These are phyloP conservation scores for Corynespora cassiicola DNA, from an alignment of 2,329 filamentous ascomycete genomes.

Conservation along the genomic window DNA sequence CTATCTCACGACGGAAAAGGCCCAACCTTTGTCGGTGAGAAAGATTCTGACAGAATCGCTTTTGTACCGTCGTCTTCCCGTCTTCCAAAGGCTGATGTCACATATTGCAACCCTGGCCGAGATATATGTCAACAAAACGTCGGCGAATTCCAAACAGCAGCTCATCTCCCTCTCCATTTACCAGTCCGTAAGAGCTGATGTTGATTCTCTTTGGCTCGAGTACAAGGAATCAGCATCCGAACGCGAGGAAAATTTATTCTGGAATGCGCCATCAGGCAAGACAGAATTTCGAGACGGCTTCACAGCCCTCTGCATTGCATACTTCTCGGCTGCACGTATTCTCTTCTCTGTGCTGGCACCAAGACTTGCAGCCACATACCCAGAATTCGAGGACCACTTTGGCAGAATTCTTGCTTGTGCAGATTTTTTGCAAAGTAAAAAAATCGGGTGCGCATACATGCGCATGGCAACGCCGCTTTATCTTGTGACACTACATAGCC, in stretches of 20 bases:
- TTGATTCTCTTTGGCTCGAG: slow-evolving; percentile 28
- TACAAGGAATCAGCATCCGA: slow-evolving; percentile 15
- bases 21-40: slow-evolving; percentile 1
- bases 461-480: slow-evolving; percentile 37
- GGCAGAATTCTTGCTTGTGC: slow-evolving; percentile 27
- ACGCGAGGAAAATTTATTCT: slow-evolving; percentile 9
- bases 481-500: slow-evolving; percentile 33
- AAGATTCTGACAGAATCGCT: slow-evolving; percentile 27
- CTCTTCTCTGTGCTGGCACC: slow-evolving; percentile 22
- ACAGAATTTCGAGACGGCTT: slow-evolving; percentile 26
- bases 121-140: slow-evolving; percentile 13
- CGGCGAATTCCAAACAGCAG: slow-evolving; percentile 3
- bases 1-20: slow-evolving; percentile 20
- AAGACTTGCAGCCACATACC: slow-evolving; percentile 8
- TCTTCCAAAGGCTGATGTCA: slow-evolving; percentile 32
- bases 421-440: slow-evolving; percentile 21
- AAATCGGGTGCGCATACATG: slow-evolving; percentile 37
- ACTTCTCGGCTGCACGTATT: slow-evolving; percentile 26
- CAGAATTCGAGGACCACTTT: slow-evolving; percentile 19
- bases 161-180: slow-evolving; percentile 15
- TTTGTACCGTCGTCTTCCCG: slow-evolving; percentile 25
- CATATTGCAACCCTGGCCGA: slow-evolving; percentile 26
- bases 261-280: slow-evolving; percentile 5
- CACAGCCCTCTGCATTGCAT: slow-evolving; percentile 31
- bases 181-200: slow-evolving; percentile 11